phyloP scores from a whole-genome alignment of 192 early-diverging fungal genomes.

The Irineochytrium annulatum region DNA sequence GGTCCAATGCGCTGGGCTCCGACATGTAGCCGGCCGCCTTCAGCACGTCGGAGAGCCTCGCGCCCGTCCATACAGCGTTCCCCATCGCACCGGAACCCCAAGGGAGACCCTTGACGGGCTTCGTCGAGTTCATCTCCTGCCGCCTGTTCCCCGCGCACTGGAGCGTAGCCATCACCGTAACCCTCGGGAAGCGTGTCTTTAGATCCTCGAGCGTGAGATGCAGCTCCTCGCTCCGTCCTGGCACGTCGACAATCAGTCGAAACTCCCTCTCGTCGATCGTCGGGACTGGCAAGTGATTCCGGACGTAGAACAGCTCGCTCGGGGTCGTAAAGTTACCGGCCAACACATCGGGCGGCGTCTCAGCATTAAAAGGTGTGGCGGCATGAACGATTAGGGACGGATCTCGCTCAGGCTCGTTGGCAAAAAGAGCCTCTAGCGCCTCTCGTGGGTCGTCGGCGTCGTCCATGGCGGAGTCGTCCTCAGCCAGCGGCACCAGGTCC shows the following conservation, averaged over 20 bases:
- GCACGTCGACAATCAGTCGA: slow-evolving; percentile 54
- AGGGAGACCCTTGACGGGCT: slow-evolving; percentile 73
- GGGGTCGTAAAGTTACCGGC: no score
- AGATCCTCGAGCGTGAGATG: slow-evolving; percentile 47
- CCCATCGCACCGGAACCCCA: slow-evolving; percentile 77
- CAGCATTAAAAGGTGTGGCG: slow-evolving; percentile 80
- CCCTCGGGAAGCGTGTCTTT: slow-evolving; percentile 40
- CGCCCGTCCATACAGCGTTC: slow-evolving; percentile 77
- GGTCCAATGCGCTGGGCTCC: no score
- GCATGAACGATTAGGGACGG: slow-evolving; percentile 60
- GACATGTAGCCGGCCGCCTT: no score
- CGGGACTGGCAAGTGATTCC: slow-evolving; percentile 87
- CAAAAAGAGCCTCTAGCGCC: slow-evolving; percentile 37
- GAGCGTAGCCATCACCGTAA: slow-evolving; percentile 58
- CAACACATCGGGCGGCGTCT: slow-evolving; percentile 62
- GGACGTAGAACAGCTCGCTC: slow-evolving; percentile 72
- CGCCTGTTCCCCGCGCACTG: slow-evolving; percentile 86
- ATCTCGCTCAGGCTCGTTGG: slow-evolving; percentile 70
- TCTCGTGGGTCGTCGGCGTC: slow-evolving; percentile 1
- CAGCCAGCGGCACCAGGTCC: no score
- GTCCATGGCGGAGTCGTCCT: no score
- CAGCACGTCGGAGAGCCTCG: slow-evolving; percentile 70
- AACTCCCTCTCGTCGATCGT: slow-evolving; percentile 56
- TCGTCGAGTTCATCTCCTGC: slow-evolving; percentile 71
- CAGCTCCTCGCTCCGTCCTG: slow-evolving; percentile 37